phyloP scores from a whole-genome alignment of 2,329 filamentous ascomycete species.

The Colletotrichum tanaceti region DNA sequence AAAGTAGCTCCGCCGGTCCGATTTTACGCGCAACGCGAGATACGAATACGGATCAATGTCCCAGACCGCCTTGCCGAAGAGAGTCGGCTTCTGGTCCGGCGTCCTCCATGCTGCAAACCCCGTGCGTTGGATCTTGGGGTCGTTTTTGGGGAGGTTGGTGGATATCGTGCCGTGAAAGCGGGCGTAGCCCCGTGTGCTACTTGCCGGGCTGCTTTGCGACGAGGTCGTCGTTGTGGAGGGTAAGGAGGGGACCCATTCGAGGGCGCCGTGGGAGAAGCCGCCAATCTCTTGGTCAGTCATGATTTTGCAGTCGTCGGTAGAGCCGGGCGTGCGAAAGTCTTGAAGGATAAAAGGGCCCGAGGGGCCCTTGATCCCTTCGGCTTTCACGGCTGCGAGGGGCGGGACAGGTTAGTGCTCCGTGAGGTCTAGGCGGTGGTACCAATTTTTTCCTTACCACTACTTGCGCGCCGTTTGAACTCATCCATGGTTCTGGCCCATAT shows the following conservation, averaged over 20 bases:
- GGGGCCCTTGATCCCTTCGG: conserved; percentile 76
- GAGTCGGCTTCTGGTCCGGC: conserved; percentile 76
- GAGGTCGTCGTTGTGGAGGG: conserved; percentile 38
- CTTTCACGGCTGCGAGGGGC: conserved; percentile 66
- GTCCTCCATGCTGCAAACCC: conserved; percentile 95
- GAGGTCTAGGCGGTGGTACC: neutral
- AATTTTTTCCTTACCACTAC: conserved; percentile 59
- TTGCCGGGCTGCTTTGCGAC: conserved; percentile 23
- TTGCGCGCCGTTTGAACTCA: conserved; percentile 67
- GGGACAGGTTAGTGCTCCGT: neutral
- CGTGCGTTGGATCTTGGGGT: conserved; percentile 78
- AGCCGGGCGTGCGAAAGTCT: conserved; percentile 66
- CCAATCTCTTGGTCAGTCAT: conserved; percentile 91
- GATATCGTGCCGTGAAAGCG: conserved; percentile 91
- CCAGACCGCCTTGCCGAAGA: conserved; percentile 90
- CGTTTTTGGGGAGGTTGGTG: conserved; percentile 80
- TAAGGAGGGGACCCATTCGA: conserved; percentile 70
- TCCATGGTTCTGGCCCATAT: conserved; percentile 70
- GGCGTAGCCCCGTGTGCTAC: conserved; percentile 63
- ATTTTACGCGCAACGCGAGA: conserved; percentile 88
- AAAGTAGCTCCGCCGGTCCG: conserved; percentile 91
- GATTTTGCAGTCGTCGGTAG: conserved; percentile 70
- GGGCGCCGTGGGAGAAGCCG: conserved; percentile 79
- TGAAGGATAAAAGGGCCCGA: conserved; percentile 73
- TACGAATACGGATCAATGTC: conserved; percentile 91